Percentiles rank a stretch among this genome's conserved stretches.
Conservation (phyloP, 176 grass and related monocot genomes). For the Bromus sterilis region DNA sequence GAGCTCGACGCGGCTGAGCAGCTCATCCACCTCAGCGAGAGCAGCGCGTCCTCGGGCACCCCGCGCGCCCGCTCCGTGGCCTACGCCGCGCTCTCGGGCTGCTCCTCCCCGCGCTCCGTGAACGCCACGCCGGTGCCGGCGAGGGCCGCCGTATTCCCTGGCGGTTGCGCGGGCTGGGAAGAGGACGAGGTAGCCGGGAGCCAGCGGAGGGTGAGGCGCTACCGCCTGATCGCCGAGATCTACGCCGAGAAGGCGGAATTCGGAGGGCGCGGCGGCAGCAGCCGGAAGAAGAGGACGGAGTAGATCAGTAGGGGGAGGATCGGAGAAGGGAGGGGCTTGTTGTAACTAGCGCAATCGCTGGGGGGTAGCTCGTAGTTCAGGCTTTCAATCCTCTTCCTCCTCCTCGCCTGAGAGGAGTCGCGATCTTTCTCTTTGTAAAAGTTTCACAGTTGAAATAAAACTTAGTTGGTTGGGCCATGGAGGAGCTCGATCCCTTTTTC, state of each 20-base stretch:
- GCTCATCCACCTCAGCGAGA: constrained; percentile 36
- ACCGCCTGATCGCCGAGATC: constrained; percentile 45
- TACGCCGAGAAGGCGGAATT: constrained; percentile 30
- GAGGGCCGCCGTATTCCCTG: not conserved
- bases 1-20: constrained; percentile 44
- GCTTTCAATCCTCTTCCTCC: not conserved
- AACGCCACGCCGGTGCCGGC: not conserved
- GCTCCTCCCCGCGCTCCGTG: constrained; percentile 36
- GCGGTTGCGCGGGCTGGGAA: not conserved
- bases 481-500: not conserved
- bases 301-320: constrained; percentile 8
- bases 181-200: constrained; percentile 7
- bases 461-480: not conserved
- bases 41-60: constrained; percentile 11
- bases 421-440: not conserved
- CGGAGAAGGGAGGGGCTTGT: constrained; percentile 5
- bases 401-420: not conserved
- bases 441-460: constrained; percentile 15
- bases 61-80: not conserved
- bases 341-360: constrained; percentile 25
- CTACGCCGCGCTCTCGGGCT: not conserved
- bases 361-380: constrained; percentile 27
- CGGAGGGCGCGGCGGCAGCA: not conserved
- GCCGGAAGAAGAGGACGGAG: constrained; percentile 11
- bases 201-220: constrained; percentile 34